Evolutionary conservation across 1,139 yeast species (phyloP).

Genomic region (Saccharomyces hybrid): DNA sequence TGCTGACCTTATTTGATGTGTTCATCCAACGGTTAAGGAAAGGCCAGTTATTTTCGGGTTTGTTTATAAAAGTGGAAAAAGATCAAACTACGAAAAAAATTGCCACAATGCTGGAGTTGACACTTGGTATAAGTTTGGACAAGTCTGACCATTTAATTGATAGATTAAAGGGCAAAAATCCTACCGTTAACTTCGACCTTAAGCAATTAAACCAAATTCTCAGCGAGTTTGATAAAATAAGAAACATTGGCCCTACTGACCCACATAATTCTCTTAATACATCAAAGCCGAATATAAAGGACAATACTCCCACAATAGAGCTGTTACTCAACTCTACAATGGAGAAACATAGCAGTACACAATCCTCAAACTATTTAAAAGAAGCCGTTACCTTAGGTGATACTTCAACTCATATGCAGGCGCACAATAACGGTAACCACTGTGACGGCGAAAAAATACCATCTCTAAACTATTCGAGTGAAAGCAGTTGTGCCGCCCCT

Average conservation of each 20-base stretch:
- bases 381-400: neutral
- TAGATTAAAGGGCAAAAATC: constrained; percentile 5
- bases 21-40: constrained; percentile 21
- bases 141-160: constrained; percentile 6
- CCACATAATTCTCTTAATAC: neutral
- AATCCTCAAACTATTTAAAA: neutral
- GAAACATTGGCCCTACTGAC: neutral
- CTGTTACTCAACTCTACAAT: neutral
- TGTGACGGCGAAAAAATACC: neutral
- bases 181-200: neutral
- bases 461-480: neutral
- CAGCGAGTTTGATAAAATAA: neutral
- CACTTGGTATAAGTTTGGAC: constrained; percentile 11
- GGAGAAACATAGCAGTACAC: neutral
- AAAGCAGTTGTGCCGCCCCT: neutral
- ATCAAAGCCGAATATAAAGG: neutral
- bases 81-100: constrained; percentile 6
- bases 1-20: constrained; percentile 28
- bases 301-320: neutral
- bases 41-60: constrained; percentile 15
- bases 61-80: constrained; percentile 8
- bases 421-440: neutral
- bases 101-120: constrained; percentile 7
- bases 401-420: neutral
- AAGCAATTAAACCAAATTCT: neutral